Percentiles rank a stretch among this genome's conserved stretches.
phyloP scores from a whole-genome alignment of 2,329 filamentous ascomycete genomes.

The Ceratocystiopsis sp. region DNA sequence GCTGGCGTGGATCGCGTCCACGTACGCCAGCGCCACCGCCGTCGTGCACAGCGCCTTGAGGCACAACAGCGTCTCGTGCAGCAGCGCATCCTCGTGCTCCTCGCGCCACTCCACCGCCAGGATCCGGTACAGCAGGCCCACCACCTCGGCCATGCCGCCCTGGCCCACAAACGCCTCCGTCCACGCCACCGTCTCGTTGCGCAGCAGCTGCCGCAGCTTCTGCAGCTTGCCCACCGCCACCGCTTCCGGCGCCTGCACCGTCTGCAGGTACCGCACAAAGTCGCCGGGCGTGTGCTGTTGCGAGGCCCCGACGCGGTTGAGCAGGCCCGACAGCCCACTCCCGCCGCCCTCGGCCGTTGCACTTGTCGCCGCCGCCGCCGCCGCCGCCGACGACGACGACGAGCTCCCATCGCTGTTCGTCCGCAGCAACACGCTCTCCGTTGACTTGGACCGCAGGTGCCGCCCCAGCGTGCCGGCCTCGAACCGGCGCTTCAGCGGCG shows the following conservation, averaged over 20 bases:
- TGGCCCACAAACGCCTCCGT: slow-evolving; percentile 80
- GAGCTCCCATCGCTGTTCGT: no score
- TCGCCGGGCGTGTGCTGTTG: slow-evolving; percentile 61
- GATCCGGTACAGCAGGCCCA: slow-evolving; percentile 72
- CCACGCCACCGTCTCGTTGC: slow-evolving; percentile 93
- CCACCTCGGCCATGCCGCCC: slow-evolving; percentile 84
- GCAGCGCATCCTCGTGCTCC: slow-evolving; percentile 83
- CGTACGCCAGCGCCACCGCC: slow-evolving; percentile 63
- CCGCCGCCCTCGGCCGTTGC: slow-evolving; percentile 25
- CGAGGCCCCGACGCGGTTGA: slow-evolving; percentile 57
- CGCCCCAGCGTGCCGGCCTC: slow-evolving; percentile 33
- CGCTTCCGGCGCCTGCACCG: slow-evolving; percentile 61
- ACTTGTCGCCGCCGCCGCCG: slow-evolving; percentile 26
- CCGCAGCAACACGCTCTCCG: slow-evolving; percentile 36
- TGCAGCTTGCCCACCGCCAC: slow-evolving; percentile 92
- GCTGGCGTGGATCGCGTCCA: slow-evolving; percentile 60
- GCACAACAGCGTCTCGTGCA: slow-evolving; percentile 84
- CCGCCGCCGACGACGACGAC: slow-evolving; percentile 31
- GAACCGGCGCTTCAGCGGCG: slow-evolving; percentile 47
- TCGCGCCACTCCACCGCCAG: slow-evolving; percentile 95
- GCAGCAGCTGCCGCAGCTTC: slow-evolving; percentile 72
- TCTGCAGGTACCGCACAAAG: slow-evolving; percentile 72
- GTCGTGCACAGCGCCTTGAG: slow-evolving; percentile 91
- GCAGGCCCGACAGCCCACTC: slow-evolving; percentile 23
- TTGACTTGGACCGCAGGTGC: slow-evolving; percentile 55